A percentile compares a stretch with the other conserved stretches of the same genome.
These are phyloP conservation scores for Phlegmacium glaucopus DNA, from an alignment of 768 basidiomycete genomes.

Conservation along the genomic window DNA sequence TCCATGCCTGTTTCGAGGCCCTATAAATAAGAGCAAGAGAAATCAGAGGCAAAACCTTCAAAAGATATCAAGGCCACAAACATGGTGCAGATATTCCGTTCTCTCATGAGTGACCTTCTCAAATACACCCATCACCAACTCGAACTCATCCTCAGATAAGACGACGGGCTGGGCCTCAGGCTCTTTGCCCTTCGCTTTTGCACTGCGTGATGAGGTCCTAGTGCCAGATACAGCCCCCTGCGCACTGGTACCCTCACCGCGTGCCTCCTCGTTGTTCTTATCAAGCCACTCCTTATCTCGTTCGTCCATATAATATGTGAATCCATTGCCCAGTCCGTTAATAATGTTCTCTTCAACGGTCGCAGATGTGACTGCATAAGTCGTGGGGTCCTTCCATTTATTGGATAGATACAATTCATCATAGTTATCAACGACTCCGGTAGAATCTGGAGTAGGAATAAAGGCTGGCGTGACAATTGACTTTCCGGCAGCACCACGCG, in stretches of 20 bases:
- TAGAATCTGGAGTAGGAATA: conserved; percentile 93
- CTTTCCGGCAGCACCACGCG: conserved; percentile 31
- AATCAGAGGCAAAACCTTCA: not conserved
- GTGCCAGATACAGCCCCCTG: conserved; percentile 58
- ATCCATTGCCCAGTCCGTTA: conserved; percentile 65
- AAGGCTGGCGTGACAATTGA: conserved; percentile 45
- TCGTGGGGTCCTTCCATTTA: conserved; percentile 72
- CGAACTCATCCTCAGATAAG: conserved; percentile 90
- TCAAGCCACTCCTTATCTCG: conserved; percentile 94
- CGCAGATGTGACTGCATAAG: conserved; percentile 79
- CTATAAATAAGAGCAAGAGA: conserved; percentile 26
- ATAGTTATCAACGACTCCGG: conserved; percentile 76
- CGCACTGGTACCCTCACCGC: conserved; percentile 80
- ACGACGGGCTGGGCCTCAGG: conserved; percentile 66
- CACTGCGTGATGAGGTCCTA: conserved; percentile 59
- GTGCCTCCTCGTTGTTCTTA: conserved; percentile 83
- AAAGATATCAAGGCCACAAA: conserved; percentile 36
- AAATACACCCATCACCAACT: conserved; percentile 91
- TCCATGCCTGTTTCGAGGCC: conserved; percentile 63
- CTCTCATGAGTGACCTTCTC: conserved; percentile 90
- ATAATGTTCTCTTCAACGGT: conserved; percentile 76
- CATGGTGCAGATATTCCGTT: conserved; percentile 86
- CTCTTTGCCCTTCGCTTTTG: conserved; percentile 84
- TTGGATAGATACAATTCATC: conserved; percentile 67
- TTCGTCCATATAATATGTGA: conserved; percentile 94